phyloP scores from a whole-genome alignment of 2,329 filamentous ascomycete genomes.

The Xylaria sp. region DNA sequence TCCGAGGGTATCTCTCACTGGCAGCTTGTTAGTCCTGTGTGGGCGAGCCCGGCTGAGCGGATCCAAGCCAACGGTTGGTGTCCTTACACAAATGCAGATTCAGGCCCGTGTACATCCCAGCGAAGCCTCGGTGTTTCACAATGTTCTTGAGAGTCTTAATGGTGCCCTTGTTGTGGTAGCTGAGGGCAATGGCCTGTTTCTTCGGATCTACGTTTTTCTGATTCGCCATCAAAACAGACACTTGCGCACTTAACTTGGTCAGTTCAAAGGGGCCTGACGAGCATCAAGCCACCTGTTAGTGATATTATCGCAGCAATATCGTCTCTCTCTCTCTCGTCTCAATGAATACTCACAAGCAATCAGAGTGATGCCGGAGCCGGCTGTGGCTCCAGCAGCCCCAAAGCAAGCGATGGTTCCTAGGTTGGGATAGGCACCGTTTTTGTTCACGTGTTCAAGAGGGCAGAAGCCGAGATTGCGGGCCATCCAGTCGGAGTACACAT shows the following conservation, averaged over 20 bases:
- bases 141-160: constrained; percentile 72
- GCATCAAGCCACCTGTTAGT: constrained; percentile 13
- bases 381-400: constrained; percentile 69
- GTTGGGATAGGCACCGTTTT: constrained; percentile 64
- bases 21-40: constrained; percentile 15
- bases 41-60: neutral
- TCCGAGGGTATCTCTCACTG: constrained; percentile 76
- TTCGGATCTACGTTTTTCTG: constrained; percentile 45
- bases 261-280: constrained; percentile 70
- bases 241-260: constrained; percentile 83
- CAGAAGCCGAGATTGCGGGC: constrained; percentile 61
- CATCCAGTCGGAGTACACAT: constrained; percentile 66
- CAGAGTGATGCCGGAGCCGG: constrained; percentile 72
- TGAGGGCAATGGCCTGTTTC: constrained; percentile 56
- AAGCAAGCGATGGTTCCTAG: constrained; percentile 71
- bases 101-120: constrained; percentile 76
- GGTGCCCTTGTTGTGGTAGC: constrained; percentile 74
- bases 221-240: constrained; percentile 69
- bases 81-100: constrained; percentile 67
- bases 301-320: neutral
- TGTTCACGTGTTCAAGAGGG: constrained; percentile 68
- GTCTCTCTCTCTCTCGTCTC: neutral
- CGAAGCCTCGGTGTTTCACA: constrained; percentile 64
- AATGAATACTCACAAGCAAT: constrained; percentile 59
- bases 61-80: neutral